A percentile compares a stretch with the other conserved stretches of the same genome.
Evolutionary conservation across 106 monocot species (phyloP).

Genomic region (Posidonia australis): DNA sequence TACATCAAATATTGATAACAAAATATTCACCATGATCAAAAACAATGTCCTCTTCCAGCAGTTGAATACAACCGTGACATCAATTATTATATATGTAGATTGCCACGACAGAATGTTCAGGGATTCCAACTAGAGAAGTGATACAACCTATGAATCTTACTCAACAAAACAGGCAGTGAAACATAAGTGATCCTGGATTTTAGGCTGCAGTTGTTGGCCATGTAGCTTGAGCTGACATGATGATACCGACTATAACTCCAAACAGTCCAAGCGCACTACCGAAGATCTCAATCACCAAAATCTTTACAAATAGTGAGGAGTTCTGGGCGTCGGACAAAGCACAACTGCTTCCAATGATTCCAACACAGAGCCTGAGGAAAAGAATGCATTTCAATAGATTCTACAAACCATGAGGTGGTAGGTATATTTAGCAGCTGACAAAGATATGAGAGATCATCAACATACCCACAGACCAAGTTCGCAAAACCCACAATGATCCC

Average conservation of each 20-base stretch:
- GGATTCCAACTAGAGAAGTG: background rate
- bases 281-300: constrained; percentile 95
- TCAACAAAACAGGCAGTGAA: background rate
- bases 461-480: constrained; percentile 85
- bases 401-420: too few species aligned
- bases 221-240: constrained; percentile 93
- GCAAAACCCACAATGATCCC: constrained; percentile 95
- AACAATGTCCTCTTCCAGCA: background rate
- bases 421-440: background rate
- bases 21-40: background rate
- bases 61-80: background rate
- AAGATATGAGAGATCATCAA: background rate
- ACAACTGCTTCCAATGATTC: constrained; percentile 98
- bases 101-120: background rate
- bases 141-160: background rate
- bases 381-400: background rate
- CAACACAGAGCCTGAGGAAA: constrained; percentile 64
- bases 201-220: constrained; percentile 60
- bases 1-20: too few species aligned
- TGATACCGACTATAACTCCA: constrained; percentile 96
- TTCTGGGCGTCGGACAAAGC: constrained; percentile 95
- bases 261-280: constrained; percentile 93
- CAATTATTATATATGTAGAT: background rate
- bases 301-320: constrained; percentile 94
- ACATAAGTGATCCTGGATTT: background rate